Evolutionary conservation across 1,284 basidiomycete genomes (phyloP), one percentile per base, ranked within the genome.

Genomic region (Cryptococcus neoformans): DNA sequence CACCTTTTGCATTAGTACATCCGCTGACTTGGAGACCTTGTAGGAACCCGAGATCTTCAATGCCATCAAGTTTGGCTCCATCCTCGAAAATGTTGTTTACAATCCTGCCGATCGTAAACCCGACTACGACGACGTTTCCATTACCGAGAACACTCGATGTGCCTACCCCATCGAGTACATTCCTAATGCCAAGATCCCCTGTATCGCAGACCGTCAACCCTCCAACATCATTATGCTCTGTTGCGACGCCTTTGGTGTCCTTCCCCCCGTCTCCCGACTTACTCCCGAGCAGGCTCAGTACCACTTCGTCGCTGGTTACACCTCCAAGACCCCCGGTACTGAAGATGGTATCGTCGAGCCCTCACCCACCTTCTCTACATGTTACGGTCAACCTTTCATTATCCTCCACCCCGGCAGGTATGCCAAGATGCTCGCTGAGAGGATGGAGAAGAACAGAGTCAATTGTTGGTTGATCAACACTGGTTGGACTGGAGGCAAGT

Each of bases 401-500:
- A 89, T 98, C 64, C 89, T 97, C 59, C 94, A 96, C 81, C 92
- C 92, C 53, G 85, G 88, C 53, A 87, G 92, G 64, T 99, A 99
- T 80, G 95, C 95, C 52, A 84, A 88, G 78, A 99, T 99, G 96
- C 84, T 99, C 67, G 92, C 95, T 8, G 88, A 92, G 74, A 87
- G 90, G 72, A 99, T 99, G 95, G 80, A 87, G 58, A 85, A 88
- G 80, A 83, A 90, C 81, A 85, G 92, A 62, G 93, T 93, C 73
- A 81, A 95, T 80, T 97, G 94, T 83, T 99, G 92, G 92, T 84
- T 99, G 73, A 91, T 99, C 85, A 98, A 99, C 87, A 98, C 95
- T 17, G 95, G 95, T 71, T 99, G 95, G 95, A 89, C 90, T 56
- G 88, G 90, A 60, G 95, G 95, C 77, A 93, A 92, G 80, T 99